These are phyloP conservation scores for Fusarium sp. DNA, from an alignment of 2,329 filamentous ascomycete genomes.

Conservation along the genomic window DNA sequence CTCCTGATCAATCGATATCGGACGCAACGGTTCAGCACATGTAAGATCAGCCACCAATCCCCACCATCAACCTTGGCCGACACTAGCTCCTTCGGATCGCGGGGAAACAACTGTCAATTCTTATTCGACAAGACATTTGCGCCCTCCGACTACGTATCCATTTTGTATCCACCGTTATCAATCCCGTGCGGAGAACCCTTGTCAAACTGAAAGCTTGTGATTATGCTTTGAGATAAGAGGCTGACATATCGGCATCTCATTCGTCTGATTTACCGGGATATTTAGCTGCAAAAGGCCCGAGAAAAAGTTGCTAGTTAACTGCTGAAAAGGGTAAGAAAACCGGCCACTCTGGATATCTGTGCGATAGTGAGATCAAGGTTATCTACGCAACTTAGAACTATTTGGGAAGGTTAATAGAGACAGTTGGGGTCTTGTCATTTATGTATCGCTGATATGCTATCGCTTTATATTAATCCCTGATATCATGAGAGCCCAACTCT, in stretches of 20 bases:
- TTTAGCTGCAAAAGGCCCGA: background rate
- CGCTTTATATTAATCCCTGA: no score
- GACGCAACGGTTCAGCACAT: background rate
- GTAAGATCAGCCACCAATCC: background rate
- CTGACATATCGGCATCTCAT: background rate
- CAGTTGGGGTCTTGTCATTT: no score
- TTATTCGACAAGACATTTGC: background rate
- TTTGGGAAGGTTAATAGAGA: conserved; percentile 1
- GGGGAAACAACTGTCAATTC: background rate
- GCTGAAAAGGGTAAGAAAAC: conserved; percentile 6
- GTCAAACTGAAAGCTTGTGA: background rate
- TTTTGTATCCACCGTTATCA: conserved; percentile 11
- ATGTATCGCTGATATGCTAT: no score
- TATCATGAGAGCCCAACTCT: no score
- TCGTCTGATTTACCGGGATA: background rate
- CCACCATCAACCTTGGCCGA: background rate
- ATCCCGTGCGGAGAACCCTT: background rate
- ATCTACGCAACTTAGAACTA: background rate
- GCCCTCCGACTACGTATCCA: background rate
- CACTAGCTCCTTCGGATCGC: background rate
- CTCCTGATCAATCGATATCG: background rate
- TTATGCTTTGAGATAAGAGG: background rate
- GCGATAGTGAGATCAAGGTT: background rate
- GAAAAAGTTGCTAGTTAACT: conserved; percentile 13
- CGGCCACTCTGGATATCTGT: background rate